These are phyloP conservation scores for Pseudogymnoascus sp. DNA, from an alignment of 2,329 filamentous ascomycete species.

Conservation along the genomic window DNA sequence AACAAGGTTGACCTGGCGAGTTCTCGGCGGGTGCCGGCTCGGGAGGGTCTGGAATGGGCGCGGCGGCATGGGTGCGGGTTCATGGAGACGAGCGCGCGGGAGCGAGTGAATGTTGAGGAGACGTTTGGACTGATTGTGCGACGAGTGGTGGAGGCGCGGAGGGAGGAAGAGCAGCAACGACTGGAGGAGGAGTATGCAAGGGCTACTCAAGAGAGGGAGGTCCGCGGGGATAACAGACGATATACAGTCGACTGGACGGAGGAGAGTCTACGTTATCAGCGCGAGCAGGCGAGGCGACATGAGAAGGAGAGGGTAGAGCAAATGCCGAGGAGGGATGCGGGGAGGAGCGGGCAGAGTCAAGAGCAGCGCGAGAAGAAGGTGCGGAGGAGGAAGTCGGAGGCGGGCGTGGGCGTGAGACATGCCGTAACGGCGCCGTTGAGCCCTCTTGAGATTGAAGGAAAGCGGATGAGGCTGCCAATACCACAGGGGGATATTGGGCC, in stretches of 20 bases:
- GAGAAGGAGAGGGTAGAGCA: slow-evolving; percentile 10
- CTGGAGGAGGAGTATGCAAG: slow-evolving; percentile 1
- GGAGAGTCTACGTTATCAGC: not conserved
- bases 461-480: not conserved
- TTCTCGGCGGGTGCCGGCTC: slow-evolving; percentile 60
- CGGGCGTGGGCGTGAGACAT: slow-evolving; percentile 20
- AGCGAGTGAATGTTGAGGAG: slow-evolving; percentile 85
- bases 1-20: slow-evolving; percentile 81
- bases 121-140: slow-evolving; percentile 68
- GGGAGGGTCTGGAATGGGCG: slow-evolving; percentile 71
- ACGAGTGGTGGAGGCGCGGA: slow-evolving; percentile 47
- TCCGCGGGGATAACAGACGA: not conserved
- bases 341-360: slow-evolving; percentile 9
- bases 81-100: slow-evolving; percentile 80
- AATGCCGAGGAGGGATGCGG: slow-evolving; percentile 4
- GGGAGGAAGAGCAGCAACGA: slow-evolving; percentile 13
- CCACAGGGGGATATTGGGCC: not conserved
- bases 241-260: slow-evolving; percentile 4
- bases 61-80: slow-evolving; percentile 67
- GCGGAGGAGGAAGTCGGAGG: slow-evolving; percentile 10
- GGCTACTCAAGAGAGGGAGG: not conserved
- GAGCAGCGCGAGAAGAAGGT: slow-evolving; percentile 8
- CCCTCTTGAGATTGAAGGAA: slow-evolving; percentile 24
- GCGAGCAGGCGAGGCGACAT: slow-evolving; percentile 1
- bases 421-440: slow-evolving; percentile 26